Conservation (phyloP, 2,329 filamentous ascomycete species). For the Fusarium agapanthi region DNA sequence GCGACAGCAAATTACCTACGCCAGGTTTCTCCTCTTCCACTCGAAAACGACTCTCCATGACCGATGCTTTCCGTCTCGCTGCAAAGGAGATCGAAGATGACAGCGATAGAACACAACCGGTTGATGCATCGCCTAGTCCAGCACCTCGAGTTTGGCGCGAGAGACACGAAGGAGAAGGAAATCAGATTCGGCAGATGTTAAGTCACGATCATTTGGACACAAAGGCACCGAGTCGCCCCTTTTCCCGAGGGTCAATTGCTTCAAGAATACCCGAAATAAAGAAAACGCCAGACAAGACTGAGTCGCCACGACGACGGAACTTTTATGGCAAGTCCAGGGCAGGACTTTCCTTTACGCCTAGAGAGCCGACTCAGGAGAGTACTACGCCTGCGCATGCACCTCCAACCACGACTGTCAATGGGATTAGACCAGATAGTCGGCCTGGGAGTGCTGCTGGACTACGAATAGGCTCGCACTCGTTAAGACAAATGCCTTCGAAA, state of each 20-base stretch:
- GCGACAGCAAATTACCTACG: conserved; percentile 48
- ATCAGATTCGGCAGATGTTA: conserved; percentile 41
- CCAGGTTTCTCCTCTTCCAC: conserved; percentile 44
- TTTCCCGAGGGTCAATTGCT: conserved; percentile 37
- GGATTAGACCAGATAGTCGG: conserved; percentile 1
- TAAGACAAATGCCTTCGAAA: conserved; percentile 35
- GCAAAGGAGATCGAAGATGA: conserved; percentile 43
- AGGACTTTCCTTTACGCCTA: conserved; percentile 36
- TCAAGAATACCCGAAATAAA: conserved; percentile 32
- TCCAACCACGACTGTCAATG: conserved; percentile 7
- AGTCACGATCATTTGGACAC: conserved; percentile 46
- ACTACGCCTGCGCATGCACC: neutral
- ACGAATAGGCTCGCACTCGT: conserved; percentile 13
- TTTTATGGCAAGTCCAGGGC: conserved; percentile 40
- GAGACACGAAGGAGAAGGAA: conserved; percentile 45
- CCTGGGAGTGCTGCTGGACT: conserved; percentile 10
- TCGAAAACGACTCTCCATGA: conserved; percentile 50
- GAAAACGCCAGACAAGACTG: conserved; percentile 25
- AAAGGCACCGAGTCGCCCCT: conserved; percentile 37
- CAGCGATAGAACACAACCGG: conserved; percentile 38
- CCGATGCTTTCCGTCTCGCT: conserved; percentile 53
- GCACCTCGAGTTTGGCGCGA: conserved; percentile 57
- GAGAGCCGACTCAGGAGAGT: conserved; percentile 18
- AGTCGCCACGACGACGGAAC: conserved; percentile 33
- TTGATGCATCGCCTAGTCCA: conserved; percentile 61